Evolutionary conservation across 176 grass and related monocot species (phyloP).

Genomic region (Otatea glauca): DNA sequence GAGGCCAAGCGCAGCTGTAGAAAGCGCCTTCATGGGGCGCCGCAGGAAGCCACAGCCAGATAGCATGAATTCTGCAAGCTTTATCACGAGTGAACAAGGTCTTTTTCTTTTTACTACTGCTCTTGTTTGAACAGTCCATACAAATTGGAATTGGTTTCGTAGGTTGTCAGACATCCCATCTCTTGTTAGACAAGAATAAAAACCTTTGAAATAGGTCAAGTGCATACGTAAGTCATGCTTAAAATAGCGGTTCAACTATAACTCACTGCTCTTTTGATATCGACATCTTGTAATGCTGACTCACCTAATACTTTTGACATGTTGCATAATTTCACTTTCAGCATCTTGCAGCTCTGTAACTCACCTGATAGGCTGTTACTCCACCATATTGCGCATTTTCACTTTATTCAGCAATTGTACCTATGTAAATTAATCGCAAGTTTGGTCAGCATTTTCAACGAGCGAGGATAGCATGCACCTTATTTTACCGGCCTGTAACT

Average conservation of each 20-base stretch:
- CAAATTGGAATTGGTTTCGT: not conserved
- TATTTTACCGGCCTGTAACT: not conserved
- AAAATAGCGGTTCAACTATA: not conserved
- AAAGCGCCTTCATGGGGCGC: constrained; percentile 82
- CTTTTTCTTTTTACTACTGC: constrained; percentile 14
- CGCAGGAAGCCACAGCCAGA: constrained; percentile 81
- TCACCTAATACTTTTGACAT: constrained; percentile 4
- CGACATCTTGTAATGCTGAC: not conserved
- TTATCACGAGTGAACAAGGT: constrained; percentile 83
- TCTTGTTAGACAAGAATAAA: not conserved
- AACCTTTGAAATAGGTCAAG: not conserved
- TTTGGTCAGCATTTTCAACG: not conserved
- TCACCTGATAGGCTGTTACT: constrained; percentile 5
- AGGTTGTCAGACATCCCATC: not conserved
- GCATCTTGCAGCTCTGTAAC: not conserved
- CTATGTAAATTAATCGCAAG: not conserved
- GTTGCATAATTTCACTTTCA: not conserved
- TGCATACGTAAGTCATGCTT: not conserved
- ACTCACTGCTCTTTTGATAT: not conserved
- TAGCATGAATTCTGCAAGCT: constrained; percentile 57
- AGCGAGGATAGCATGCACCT: not conserved
- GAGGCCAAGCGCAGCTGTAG: constrained; percentile 90
- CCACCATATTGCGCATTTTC: not conserved
- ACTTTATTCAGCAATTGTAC: constrained; percentile 10
- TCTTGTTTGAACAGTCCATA: constrained; percentile 7